These are phyloP conservation scores for Orbilia brochopaga DNA, from an alignment of 2,329 filamentous ascomycete genomes.

Conservation along the genomic window DNA sequence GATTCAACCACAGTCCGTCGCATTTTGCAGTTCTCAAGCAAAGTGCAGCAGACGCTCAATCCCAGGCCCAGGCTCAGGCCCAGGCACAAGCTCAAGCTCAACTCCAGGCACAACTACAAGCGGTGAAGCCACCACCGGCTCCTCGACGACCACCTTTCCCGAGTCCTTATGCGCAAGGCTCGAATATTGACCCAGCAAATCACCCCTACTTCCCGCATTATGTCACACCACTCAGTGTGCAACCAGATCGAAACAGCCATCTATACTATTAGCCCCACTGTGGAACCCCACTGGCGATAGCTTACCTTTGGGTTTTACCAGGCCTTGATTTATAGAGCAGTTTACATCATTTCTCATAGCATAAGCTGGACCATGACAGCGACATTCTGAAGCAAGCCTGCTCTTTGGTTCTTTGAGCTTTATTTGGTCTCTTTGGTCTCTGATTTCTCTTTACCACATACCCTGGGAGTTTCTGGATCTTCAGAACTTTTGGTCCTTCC, in stretches of 20 bases:
- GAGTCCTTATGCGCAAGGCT: slow-evolving; percentile 40
- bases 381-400: too few relatives aligned
- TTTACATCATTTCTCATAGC: too few relatives aligned
- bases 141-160: slow-evolving; percentile 44
- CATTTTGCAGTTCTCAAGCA: slow-evolving; percentile 51
- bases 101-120: slow-evolving; percentile 20
- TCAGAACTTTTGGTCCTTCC: slow-evolving; percentile 13
- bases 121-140: slow-evolving; percentile 25
- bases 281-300: too few relatives aligned
- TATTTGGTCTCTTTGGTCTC: slow-evolving; percentile 14
- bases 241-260: slow-evolving; percentile 34
- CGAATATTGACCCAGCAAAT: slow-evolving; percentile 45
- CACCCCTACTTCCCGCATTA: slow-evolving; percentile 47
- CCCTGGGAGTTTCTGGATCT: slow-evolving; percentile 35
- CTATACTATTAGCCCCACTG: slow-evolving; percentile 34
- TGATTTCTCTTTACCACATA: slow-evolving; percentile 34
- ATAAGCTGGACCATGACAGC: too few relatives aligned
- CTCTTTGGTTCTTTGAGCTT: not conserved
- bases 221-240: slow-evolving; percentile 41
- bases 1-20: slow-evolving; percentile 49
- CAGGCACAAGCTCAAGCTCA: slow-evolving; percentile 12
- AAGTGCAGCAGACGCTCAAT: slow-evolving; percentile 19
- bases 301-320: too few relatives aligned
- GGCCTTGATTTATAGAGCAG: too few relatives aligned
- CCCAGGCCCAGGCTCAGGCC: slow-evolving; percentile 12